Evolutionary conservation across 345 rosid species (phyloP).

Genomic region (Bruguiera parviflora): DNA sequence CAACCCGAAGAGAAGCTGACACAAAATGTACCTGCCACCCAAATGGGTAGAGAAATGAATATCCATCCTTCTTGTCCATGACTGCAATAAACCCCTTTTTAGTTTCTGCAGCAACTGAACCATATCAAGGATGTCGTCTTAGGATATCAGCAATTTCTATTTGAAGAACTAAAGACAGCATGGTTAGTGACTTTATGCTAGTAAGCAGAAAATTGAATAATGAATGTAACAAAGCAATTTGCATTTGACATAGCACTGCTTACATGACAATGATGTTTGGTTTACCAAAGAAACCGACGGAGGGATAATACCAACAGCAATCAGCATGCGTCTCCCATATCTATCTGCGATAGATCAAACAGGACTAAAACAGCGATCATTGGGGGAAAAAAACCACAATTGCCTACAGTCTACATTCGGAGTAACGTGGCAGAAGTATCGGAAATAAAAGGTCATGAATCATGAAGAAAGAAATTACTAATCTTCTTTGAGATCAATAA

Average conservation of each 20-base stretch:
- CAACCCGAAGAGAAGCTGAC: not conserved
- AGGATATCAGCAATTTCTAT: conserved; percentile 48
- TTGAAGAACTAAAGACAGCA: conserved; percentile 18
- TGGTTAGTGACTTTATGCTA: conserved; percentile 16
- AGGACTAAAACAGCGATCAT: not conserved
- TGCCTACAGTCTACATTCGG: too few species aligned
- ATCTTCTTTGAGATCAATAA: not conserved
- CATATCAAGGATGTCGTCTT: conserved; percentile 81
- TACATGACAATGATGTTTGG: conserved; percentile 61
- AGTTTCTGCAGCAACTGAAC: conserved; percentile 98
- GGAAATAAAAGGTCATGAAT: not conserved
- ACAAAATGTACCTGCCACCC: conserved; percentile 74
- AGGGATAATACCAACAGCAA: conserved; percentile 49
- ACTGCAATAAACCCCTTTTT: conserved; percentile 69
- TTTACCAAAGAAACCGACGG: conserved; percentile 58
- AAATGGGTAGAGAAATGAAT: conserved; percentile 77
- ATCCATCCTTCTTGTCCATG: conserved; percentile 75
- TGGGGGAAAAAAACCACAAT: not conserved
- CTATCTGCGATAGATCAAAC: conserved; percentile 36
- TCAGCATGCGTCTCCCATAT: conserved; percentile 60
- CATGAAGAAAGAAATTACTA: not conserved
- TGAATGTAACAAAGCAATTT: not conserved
- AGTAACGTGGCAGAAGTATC: not conserved
- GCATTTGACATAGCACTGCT: conserved; percentile 20
- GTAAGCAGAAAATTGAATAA: conserved; percentile 4